Base-by-base conservation (phyloP, 148 eudicot species). In the Selenicereus undatus region DNA sequence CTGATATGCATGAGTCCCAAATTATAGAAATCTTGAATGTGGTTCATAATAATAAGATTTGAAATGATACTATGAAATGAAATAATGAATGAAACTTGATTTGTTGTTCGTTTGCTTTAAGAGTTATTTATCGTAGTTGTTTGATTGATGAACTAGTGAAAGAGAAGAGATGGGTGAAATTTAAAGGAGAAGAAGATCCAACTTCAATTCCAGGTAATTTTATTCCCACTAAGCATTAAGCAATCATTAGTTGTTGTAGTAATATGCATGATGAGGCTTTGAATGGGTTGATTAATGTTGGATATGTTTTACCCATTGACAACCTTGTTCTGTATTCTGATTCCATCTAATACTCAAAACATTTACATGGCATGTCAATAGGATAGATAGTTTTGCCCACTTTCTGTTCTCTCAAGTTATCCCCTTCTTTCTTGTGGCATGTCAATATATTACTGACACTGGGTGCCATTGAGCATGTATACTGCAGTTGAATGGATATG, bases 401-500 rank as follows among this genome's bases (percentile, higher is more conserved):
- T 58, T 21, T 35, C 24, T 18, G 29, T 7, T 48, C 42, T 66
- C 13, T 10, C 64, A 51, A 70, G 20, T 5, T 13, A 16, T 24
- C 54, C 68, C 24, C 24, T 21, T 65, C n/a, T 66, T 77, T 74
- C 78, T 73, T 81, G 51, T 51, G 18, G 27, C n/a, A 7, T 74
- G 74, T 50, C n/a, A n/a, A 26, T 75, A 22, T 64, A 74, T 64
- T 76, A 42, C 16, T 76, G 30, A 75, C 72, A 56, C 69, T 68
- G 69, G 65, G 52, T 83, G 75, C 50, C 64, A 27, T 78, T 74
- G 26, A 68, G 74, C 60, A 27, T 76, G 62, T 74, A 73, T 65
- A 60, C 60, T 86, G 82, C 87, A 95, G 99, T 95, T 88, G 99
- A 95, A 88, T 95, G 99, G 99, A 93, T 95, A 88, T 92, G 97